A percentile compares a stretch with the other conserved stretches of the same genome.
Evolutionary conservation across 345 rosid species (phyloP).

Genomic region (Gossypium turneri): DNA sequence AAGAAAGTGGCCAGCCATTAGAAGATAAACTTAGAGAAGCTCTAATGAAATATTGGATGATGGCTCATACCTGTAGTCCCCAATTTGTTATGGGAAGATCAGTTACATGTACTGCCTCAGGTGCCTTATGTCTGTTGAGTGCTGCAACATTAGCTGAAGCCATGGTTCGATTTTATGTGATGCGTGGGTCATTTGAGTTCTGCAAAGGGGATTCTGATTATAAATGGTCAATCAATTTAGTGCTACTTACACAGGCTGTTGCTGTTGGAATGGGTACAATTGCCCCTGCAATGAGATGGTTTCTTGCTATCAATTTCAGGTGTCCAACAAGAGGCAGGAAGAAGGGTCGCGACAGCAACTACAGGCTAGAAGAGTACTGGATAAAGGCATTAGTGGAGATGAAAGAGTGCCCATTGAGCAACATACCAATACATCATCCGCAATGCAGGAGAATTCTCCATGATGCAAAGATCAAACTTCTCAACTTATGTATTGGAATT

Average conservation of each 20-base stretch:
- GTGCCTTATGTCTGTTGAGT: constrained; percentile 64
- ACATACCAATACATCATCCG: constrained; percentile 30
- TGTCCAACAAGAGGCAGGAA: constrained; percentile 47
- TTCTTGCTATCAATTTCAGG: constrained; percentile 61
- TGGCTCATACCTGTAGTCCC: constrained; percentile 84
- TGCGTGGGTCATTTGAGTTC: constrained; percentile 51
- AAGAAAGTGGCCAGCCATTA: constrained; percentile 27
- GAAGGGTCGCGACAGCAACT: constrained; percentile 23
- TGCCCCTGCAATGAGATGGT: constrained; percentile 77
- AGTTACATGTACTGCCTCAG: constrained; percentile 75
- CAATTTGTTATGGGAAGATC: constrained; percentile 83
- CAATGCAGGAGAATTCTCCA: constrained; percentile 45
- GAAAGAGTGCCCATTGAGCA: constrained; percentile 52
- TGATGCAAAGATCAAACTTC: constrained; percentile 23
- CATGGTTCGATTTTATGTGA: constrained; percentile 50
- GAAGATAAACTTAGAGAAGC: constrained; percentile 46
- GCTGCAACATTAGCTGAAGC: constrained; percentile 61
- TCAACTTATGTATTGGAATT: constrained; percentile 45
- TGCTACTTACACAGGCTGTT: constrained; percentile 54
- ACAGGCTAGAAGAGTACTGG: constrained; percentile 70
- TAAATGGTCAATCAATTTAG: constrained; percentile 58
- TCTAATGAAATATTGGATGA: constrained; percentile 74
- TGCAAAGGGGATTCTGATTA: constrained; percentile 77
- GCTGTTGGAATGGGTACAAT: constrained; percentile 63
- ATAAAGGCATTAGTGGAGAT: constrained; percentile 49